phyloP scores from a whole-genome alignment of 2,329 filamentous ascomycete genomes.

The Talaromyces sp. region DNA sequence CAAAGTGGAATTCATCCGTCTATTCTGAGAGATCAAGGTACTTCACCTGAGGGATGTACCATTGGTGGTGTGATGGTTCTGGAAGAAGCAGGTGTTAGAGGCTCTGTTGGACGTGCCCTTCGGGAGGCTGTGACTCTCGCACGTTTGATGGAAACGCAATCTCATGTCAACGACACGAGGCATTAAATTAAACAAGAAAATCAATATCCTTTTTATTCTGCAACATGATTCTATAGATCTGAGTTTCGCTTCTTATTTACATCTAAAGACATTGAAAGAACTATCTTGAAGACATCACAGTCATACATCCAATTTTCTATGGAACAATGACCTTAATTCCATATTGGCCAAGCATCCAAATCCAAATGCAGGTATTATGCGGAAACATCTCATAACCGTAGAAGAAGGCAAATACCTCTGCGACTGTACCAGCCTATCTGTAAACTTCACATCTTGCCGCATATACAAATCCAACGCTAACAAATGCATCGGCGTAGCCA shows the following conservation, averaged over 20 bases:
- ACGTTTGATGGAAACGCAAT: slow-evolving; percentile 50
- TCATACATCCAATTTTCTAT: slow-evolving; percentile 13
- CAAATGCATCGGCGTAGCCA: slow-evolving; percentile 80
- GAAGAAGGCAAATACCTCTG: slow-evolving; percentile 70
- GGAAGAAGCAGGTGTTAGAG: slow-evolving; percentile 60
- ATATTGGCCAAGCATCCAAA: slow-evolving; percentile 81
- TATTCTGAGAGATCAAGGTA: slow-evolving; percentile 62
- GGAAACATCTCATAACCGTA: slow-evolving; percentile 70
- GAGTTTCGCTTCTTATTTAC: no score
- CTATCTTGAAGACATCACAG: background rate
- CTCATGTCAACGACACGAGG: slow-evolving; percentile 29
- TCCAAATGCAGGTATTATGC: slow-evolving; percentile 85
- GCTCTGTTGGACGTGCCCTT: slow-evolving; percentile 58
- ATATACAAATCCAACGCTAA: slow-evolving; percentile 87
- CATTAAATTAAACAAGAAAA: slow-evolving; percentile 13
- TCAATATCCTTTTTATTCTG: no score
- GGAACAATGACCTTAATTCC: slow-evolving; percentile 27
- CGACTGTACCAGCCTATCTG: slow-evolving; percentile 63
- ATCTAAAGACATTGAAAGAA: no score
- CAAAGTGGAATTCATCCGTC: slow-evolving; percentile 63
- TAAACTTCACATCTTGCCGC: slow-evolving; percentile 39
- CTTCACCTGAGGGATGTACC: slow-evolving; percentile 65
- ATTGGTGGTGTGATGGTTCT: slow-evolving; percentile 64
- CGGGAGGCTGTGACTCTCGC: slow-evolving; percentile 63
- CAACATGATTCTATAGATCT: background rate